These are phyloP conservation scores for Aspergillus bombycis DNA, from an alignment of 2,329 filamentous ascomycete genomes.

Conservation along the genomic window DNA sequence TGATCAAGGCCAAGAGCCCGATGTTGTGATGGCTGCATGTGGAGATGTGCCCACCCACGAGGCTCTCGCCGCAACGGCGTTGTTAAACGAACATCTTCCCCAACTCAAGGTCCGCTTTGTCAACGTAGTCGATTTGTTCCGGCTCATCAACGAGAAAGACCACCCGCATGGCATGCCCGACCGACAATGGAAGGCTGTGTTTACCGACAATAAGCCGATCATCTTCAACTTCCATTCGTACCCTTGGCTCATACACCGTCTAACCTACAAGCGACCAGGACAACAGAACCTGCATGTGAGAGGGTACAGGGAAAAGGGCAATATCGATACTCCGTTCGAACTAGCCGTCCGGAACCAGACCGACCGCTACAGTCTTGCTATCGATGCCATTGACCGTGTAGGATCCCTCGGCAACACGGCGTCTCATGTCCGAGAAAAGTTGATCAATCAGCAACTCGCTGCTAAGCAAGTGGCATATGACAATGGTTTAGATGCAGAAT, in stretches of 20 bases:
- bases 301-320: conserved; percentile 81
- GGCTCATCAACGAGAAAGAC: conserved; percentile 69
- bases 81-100: conserved; percentile 72
- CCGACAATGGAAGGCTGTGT: conserved; percentile 67
- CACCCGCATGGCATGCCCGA: conserved; percentile 75
- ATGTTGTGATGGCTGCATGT: conserved; percentile 75
- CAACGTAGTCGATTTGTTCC: conserved; percentile 81
- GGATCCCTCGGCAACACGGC: conserved; percentile 65
- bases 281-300: conserved; percentile 71
- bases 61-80: conserved; percentile 72
- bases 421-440: conserved; percentile 62
- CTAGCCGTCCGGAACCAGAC: conserved; percentile 77
- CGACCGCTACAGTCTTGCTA: conserved; percentile 75
- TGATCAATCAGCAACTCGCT: conserved; percentile 67
- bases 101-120: conserved; percentile 76
- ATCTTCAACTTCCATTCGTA: conserved; percentile 88
- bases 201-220: conserved; percentile 72
- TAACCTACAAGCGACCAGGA: conserved; percentile 75
- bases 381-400: conserved; percentile 74
- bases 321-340: conserved; percentile 80
- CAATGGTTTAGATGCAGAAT: conserved; percentile 69
- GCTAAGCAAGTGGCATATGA: conserved; percentile 69
- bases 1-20: conserved; percentile 68
- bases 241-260: conserved; percentile 75
- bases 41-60: conserved; percentile 77